phyloP scores from a whole-genome alignment of 768 basidiomycete species.

The Leccinellum rugosiceps region DNA sequence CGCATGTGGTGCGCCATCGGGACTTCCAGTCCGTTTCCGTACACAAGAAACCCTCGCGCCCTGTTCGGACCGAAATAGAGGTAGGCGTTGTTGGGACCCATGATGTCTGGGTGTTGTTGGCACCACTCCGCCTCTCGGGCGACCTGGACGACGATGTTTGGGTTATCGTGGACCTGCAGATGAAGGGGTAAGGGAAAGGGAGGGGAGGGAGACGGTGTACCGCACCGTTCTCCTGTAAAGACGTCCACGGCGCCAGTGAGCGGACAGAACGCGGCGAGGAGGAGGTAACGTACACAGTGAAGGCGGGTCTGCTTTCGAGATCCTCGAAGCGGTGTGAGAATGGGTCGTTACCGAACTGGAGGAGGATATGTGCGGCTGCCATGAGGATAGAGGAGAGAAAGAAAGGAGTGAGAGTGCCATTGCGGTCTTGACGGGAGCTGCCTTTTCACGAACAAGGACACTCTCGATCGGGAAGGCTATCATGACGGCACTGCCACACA shows the following conservation, averaged over 20 bases:
- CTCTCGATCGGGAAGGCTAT: constrained; percentile 37
- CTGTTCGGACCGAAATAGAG: constrained; percentile 71
- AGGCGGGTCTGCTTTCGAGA: constrained; percentile 58
- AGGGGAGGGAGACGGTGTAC: background rate
- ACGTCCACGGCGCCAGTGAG: constrained; percentile 1
- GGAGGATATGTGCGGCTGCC: constrained; percentile 45
- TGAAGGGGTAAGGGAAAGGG: background rate
- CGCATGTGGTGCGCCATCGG: constrained; percentile 57
- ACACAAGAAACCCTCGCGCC: constrained; percentile 59
- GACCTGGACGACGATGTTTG: constrained; percentile 63
- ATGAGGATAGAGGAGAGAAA: constrained; percentile 27
- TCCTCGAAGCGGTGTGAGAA: constrained; percentile 63
- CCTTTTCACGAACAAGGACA: constrained; percentile 41
- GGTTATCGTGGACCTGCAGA: constrained; percentile 48
- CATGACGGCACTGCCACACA: constrained; percentile 30
- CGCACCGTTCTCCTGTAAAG: constrained; percentile 22
- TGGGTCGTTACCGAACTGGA: constrained; percentile 64
- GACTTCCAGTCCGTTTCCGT: constrained; percentile 58
- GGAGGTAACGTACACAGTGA: constrained; percentile 56
- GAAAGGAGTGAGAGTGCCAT: constrained; percentile 16
- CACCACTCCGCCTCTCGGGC: constrained; percentile 65
- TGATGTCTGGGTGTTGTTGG: constrained; percentile 62
- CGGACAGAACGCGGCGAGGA: background rate
- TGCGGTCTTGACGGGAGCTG: constrained; percentile 7
- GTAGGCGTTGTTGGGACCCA: constrained; percentile 78